Percentiles rank a stretch among this genome's conserved stretches.
Conservation (phyloP, 139 green algal species). For the Chlorella sp. region DNA sequence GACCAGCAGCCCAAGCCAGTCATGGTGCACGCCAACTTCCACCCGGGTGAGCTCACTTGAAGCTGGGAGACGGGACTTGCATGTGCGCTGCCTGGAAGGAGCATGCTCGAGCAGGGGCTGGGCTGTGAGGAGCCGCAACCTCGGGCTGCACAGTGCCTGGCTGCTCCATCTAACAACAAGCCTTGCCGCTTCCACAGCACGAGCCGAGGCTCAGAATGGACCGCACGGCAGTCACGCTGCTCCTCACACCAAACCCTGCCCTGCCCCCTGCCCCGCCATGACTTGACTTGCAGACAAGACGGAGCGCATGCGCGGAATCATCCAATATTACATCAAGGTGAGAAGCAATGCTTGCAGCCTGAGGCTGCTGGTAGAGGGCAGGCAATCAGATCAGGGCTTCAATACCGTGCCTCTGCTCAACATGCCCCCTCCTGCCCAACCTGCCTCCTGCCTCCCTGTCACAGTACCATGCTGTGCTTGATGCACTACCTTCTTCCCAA, state of each 20-base stretch:
- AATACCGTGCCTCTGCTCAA: no score
- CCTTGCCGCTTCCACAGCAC: neutral
- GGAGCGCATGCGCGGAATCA: conserved; percentile 79
- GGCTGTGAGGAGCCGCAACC: neutral
- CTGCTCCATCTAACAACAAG: neutral
- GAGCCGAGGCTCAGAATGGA: no score
- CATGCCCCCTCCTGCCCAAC: no score
- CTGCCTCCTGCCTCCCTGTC: no score
- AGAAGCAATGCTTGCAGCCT: neutral
- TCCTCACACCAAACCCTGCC: neutral
- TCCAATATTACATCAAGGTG: conserved; percentile 73
- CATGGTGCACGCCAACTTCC: conserved; percentile 85
- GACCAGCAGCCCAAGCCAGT: conserved; percentile 56
- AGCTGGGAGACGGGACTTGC: neutral
- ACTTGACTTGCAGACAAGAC: conserved; percentile 78
- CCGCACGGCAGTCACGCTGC: neutral
- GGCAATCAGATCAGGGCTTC: no score
- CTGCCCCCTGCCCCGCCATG: neutral
- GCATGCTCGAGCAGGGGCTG: neutral
- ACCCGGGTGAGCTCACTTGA: conserved; percentile 75
- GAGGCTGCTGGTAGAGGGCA: no score
- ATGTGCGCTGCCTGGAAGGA: no score
- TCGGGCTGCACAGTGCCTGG: neutral
- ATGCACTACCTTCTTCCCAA: no score
- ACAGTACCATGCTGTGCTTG: no score